Conservation (phyloP, 768 basidiomycete species). For the Mycena indigotica region DNA sequence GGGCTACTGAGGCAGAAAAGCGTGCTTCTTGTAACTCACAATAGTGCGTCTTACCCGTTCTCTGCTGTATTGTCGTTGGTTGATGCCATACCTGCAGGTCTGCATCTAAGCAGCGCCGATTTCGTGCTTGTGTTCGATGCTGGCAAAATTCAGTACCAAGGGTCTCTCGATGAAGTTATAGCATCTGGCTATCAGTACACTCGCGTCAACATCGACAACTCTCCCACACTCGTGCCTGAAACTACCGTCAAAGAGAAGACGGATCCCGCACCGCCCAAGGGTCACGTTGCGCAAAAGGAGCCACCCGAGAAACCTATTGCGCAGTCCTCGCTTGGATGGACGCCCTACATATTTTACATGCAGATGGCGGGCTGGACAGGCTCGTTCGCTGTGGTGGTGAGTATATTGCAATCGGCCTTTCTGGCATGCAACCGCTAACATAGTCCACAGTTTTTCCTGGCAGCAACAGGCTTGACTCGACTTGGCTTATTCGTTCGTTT, state of each 20-base stretch:
- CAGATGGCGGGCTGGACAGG: conserved; percentile 6
- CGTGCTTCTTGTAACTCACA: conserved; percentile 11
- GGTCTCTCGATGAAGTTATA: conserved; percentile 54
- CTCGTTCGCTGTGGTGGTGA: background rate
- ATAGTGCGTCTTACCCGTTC: conserved; percentile 27
- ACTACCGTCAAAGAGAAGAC: background rate
- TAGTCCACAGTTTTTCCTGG: background rate
- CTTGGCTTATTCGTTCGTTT: background rate
- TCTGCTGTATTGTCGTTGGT: too few relatives aligned
- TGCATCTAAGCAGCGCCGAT: conserved; percentile 56
- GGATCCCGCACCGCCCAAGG: background rate
- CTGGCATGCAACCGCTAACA: background rate
- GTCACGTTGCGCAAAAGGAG: conserved; percentile 5
- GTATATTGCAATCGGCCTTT: background rate
- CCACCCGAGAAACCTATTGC: background rate
- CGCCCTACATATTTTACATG: conserved; percentile 11
- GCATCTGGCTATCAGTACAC: conserved; percentile 8
- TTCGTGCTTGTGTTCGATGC: conserved; percentile 61
- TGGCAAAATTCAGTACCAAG: conserved; percentile 56
- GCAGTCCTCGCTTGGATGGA: conserved; percentile 1
- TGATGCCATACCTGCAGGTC: conserved; percentile 52
- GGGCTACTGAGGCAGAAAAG: conserved; percentile 6
- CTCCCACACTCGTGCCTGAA: background rate
- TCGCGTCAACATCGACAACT: background rate
- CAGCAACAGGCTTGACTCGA: background rate